A percentile compares a stretch with the other conserved stretches of the same genome.
phyloP scores from a whole-genome alignment of 176 grass and related monocot genomes.

The Cenchrus americanus region DNA sequence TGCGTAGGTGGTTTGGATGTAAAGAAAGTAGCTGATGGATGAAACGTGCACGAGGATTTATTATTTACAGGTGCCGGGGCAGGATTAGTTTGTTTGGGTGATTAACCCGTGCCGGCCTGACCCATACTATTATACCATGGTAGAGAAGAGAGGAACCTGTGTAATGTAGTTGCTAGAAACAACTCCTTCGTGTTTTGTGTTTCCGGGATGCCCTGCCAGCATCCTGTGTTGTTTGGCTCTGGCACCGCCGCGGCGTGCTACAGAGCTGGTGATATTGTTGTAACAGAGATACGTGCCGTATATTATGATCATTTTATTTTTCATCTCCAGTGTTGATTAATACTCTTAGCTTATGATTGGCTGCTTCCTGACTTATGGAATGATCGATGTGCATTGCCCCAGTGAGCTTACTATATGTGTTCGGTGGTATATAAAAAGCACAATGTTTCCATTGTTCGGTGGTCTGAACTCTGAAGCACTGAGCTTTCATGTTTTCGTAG shows the following conservation, averaged over 20 bases:
- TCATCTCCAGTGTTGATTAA: no score
- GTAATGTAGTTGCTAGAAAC: slow-evolving; percentile 26
- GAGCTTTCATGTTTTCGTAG: no score
- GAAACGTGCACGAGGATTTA: neutral
- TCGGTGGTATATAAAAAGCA: no score
- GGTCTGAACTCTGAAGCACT: no score
- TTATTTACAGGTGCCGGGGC: neutral
- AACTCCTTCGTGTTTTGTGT: neutral
- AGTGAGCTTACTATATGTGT: no score
- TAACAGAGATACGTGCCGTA: slow-evolving; percentile 28
- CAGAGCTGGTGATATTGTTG: slow-evolving; percentile 20
- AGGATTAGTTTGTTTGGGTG: neutral
- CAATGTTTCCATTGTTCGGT: no score
- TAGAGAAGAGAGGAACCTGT: slow-evolving; percentile 1
- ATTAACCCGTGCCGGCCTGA: slow-evolving; percentile 8
- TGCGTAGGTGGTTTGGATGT: slow-evolving; percentile 27
- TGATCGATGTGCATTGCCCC: no score
- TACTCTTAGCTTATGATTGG: neutral
- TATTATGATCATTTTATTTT: neutral
- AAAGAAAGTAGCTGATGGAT: slow-evolving; percentile 37
- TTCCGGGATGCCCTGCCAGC: neutral
- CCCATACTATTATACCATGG: neutral
- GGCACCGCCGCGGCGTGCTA: slow-evolving; percentile 8
- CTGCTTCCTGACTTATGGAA: neutral
- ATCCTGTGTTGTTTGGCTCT: slow-evolving; percentile 15